Evolutionary conservation across 2,329 filamentous ascomycete genomes (phyloP), one percentile per base, ranked within the genome.

Genomic region (Hawksworthiomyces lignivorus): DNA sequence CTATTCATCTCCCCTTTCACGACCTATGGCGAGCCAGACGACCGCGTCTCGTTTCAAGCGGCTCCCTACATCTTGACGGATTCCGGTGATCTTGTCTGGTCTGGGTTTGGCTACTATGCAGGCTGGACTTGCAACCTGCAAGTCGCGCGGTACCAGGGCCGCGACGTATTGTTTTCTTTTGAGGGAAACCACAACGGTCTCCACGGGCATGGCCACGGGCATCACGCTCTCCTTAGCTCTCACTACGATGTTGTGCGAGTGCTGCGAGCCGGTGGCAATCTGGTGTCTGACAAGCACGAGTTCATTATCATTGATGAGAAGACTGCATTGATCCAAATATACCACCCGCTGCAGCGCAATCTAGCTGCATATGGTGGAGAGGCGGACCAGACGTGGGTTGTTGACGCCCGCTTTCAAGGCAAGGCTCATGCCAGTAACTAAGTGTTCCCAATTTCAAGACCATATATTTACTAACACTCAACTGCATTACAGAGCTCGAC

Each of bases 71-170:
- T 78, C 48, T 69, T 75, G 49, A 63, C 64, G 6, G 65, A 74
- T 49, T 57, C 72, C 24, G 73, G 73, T 2, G 70, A 76, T 37
- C 60, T 78, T 0, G 61, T 79, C 18, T 78, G 73, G 73, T 77
- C 73, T 1, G 71, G 74, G 3, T 72, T 72, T 41, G 65, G 63
- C 4, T 67, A 69, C 50, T 73, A 68, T 49, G 67, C 64, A 24
- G 69, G 69, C 52, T 75, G 71, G 67, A 55, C 65, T 1, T 66
- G 66, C 45, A 76, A 76, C 52, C 76, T 78, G 56, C 72, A 72
- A 46, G 62, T 62, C 2, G 67, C 59, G 0, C 60, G 61, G 6
- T 76, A 65, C 64, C 65, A 69, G 34, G 73, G 70, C 11, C 57
- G 69, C 48, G 67, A 74, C 43, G 63, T 77, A 1, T 58, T 79